Evolutionary conservation across 306 rosid genomes (phyloP).

Genomic region (Cucumis melo): DNA sequence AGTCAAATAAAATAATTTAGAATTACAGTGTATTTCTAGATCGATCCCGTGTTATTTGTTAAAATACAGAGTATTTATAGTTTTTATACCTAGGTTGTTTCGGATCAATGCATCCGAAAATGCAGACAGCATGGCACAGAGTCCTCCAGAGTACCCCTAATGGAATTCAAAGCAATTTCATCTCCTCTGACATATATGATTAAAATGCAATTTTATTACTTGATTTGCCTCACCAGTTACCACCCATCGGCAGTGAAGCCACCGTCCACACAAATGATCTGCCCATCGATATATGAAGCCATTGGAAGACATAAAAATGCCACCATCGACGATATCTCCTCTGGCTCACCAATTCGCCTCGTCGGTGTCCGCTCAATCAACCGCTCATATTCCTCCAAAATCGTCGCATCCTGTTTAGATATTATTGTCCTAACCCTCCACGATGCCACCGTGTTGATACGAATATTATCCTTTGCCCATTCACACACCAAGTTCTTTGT

Average conservation of each 20-base stretch:
- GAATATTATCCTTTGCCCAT: conserved; percentile 65
- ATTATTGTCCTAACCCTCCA: conserved; percentile 19
- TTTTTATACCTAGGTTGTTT: no score
- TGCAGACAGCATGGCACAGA: no score
- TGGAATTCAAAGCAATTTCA: no score
- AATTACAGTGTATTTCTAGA: no score
- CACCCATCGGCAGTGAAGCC: conserved; percentile 19
- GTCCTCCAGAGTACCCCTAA: no score
- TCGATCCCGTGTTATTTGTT: no score
- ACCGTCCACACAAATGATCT: conserved; percentile 36
- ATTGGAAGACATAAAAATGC: conserved; percentile 56
- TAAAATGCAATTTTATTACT: no score
- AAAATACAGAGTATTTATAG: no score
- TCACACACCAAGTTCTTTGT: conserved; percentile 46
- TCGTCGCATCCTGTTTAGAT: not conserved
- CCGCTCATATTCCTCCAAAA: not conserved
- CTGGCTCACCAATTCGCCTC: conserved; percentile 23
- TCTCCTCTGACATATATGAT: no score
- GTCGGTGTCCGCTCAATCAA: conserved; percentile 8
- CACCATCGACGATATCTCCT: conserved; percentile 35
- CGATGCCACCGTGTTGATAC: conserved; percentile 42
- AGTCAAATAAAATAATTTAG: no score
- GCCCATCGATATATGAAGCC: conserved; percentile 44
- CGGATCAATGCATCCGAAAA: no score
- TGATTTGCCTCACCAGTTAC: not conserved